Evolutionary conservation across 2,329 filamentous ascomycete genomes (phyloP).

Genomic region (Talaromyces amestolkiae): DNA sequence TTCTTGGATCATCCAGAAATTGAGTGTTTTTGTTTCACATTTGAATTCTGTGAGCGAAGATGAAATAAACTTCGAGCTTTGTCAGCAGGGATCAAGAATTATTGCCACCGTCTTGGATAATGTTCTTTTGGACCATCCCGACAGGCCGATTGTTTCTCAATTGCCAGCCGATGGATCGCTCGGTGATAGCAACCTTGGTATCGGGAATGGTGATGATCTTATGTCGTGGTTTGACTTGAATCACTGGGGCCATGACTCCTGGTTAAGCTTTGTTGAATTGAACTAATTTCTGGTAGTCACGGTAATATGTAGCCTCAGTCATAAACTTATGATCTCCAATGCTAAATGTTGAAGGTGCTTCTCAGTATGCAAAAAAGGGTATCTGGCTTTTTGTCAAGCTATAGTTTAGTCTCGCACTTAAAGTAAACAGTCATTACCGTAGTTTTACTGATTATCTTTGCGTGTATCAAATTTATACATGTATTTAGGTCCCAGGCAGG

Average conservation of each 20-base stretch:
- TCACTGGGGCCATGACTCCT: neutral
- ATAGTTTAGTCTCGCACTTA: too few relatives aligned
- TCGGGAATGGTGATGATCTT: neutral
- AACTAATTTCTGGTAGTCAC: neutral
- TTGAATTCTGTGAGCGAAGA: neutral
- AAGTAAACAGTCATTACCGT: too few relatives aligned
- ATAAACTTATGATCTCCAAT: too few relatives aligned
- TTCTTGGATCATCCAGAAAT: neutral
- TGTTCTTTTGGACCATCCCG: neutral
- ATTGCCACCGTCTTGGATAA: neutral
- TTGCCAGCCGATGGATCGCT: neutral
- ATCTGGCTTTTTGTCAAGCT: too few relatives aligned
- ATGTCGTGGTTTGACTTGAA: conserved; percentile 1
- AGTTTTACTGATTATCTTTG: too few relatives aligned
- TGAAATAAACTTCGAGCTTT: neutral
- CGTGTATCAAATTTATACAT: too few relatives aligned
- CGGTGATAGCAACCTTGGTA: neutral
- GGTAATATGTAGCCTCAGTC: too few relatives aligned
- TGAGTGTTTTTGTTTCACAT: neutral
- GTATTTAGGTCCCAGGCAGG: too few relatives aligned
- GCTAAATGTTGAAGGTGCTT: too few relatives aligned
- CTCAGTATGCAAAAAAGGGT: too few relatives aligned
- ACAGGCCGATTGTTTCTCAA: neutral
- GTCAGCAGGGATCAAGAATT: neutral
- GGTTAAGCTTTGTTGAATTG: neutral